These are phyloP conservation scores for Gaeumannomyces tritici DNA, from an alignment of 2,329 filamentous ascomycete genomes.

Conservation along the genomic window DNA sequence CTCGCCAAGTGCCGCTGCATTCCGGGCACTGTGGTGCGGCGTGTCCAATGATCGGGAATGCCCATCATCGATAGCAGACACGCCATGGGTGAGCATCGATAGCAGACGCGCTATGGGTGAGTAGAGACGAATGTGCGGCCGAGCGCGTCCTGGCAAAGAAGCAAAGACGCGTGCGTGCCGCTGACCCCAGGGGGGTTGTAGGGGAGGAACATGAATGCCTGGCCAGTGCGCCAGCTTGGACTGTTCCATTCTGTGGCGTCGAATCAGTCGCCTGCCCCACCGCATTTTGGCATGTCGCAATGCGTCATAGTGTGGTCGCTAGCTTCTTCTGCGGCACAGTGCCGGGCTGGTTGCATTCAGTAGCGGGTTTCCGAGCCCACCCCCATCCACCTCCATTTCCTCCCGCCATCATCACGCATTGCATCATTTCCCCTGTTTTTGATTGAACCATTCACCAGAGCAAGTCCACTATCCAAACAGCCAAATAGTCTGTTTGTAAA, in stretches of 20 bases:
- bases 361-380: too few species aligned
- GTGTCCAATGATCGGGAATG: background rate
- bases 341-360: background rate
- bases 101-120: too few species aligned
- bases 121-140: too few species aligned
- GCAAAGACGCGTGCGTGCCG: background rate
- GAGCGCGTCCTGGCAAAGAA: too few species aligned
- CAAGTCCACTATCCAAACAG: background rate
- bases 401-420: background rate
- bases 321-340: background rate
- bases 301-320: background rate
- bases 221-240: background rate
- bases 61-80: background rate
- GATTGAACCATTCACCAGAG: too few species aligned
- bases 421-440: background rate
- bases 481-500: background rate
- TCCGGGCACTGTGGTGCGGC: background rate
- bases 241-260: background rate
- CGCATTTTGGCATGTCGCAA: background rate
- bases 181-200: background rate
- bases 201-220: background rate
- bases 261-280: background rate
- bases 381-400: too few species aligned
- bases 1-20: too few species aligned
- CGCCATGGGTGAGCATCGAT: background rate